Evolutionary conservation across 108 stramenopile genomes (phyloP), one percentile per base, ranked within the genome.

Genomic region (Nitzschia inconspicua): DNA sequence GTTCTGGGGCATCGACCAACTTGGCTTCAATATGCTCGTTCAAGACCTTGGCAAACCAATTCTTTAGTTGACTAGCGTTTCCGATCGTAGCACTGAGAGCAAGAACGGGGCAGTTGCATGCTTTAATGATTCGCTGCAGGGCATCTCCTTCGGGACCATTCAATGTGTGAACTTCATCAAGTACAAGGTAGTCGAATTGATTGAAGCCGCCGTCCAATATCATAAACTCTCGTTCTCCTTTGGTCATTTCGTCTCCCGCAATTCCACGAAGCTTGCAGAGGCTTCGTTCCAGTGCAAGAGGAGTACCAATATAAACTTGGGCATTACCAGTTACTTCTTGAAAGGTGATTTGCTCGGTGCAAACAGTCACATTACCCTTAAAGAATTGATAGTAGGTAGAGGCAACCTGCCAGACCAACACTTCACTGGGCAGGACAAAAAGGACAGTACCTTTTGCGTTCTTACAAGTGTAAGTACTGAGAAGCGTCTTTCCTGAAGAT

Each of bases 341-440:
- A 65, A 94, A 94, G 30, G 79, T 79, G 60, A 94, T 94, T 48
- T 83, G 79, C 59, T 94, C 93, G 22, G 93, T 94, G 55, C 88
- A 89, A 43, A 96, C 85, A 40, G 91, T 88, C n/a, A 96, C 95
- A 62, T 96, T 91, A 25, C 96, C 97, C 54, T 82, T 75, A 65
- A 97, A 94, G 68, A 98, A 94, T 60, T 98, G 88, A 63, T 95
- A 89, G 84, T 97, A 98, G 29, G 96, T 96, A 9, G 98, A 97
- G n/a, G 98, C 98, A 66, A 99, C 95, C 79, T 99, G 98, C 98
- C 98, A 99, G 3, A 98, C 98, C 25, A 99, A 84, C 16, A 95
- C 97, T 85, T 99, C 98, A 55, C 97, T 96, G 52, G 98, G 98
- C 42, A 99, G 89, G 22, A 96, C 95, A 61, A 99, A 99, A 27